A percentile compares a stretch with the other conserved stretches of the same genome.
Evolutionary conservation across 1,284 basidiomycete genomes (phyloP).

Genomic region (Marasmius tenuissimus): DNA sequence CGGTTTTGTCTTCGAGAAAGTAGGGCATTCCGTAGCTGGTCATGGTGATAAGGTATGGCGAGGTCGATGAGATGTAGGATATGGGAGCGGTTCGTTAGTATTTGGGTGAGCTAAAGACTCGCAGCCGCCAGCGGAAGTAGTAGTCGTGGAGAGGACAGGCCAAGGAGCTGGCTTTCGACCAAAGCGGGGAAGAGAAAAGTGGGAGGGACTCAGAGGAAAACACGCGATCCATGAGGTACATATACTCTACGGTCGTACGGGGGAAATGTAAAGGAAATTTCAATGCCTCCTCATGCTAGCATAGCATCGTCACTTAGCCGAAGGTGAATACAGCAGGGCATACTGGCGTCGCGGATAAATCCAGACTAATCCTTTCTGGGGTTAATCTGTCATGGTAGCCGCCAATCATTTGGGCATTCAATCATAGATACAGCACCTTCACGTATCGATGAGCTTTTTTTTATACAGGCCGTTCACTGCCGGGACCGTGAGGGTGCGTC

Average conservation of each 20-base stretch:
- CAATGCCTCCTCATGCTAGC: neutral
- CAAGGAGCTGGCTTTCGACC: neutral
- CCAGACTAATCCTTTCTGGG: neutral
- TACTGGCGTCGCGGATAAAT: neutral
- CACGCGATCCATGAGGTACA: neutral
- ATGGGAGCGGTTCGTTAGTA: neutral
- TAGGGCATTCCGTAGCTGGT: constrained; percentile 54
- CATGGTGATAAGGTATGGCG: constrained; percentile 23
- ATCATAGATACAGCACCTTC: neutral
- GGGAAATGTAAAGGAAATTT: neutral
- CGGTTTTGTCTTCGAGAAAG: constrained; percentile 64
- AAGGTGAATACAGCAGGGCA: neutral
- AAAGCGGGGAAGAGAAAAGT: neutral
- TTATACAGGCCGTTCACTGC: no score
- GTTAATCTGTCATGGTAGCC: neutral
- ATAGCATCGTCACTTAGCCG: neutral
- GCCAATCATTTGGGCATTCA: neutral
- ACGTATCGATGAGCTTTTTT: no score
- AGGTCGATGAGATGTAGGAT: neutral
- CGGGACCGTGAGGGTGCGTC: no score
- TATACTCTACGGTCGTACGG: neutral
- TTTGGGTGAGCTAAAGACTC: neutral
- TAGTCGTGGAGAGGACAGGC: no score
- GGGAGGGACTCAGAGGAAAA: neutral
- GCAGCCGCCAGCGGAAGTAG: no score